Base-by-base conservation (phyloP, 1,284 basidiomycete species). In the Papiliotrema fonsecae region DNA sequence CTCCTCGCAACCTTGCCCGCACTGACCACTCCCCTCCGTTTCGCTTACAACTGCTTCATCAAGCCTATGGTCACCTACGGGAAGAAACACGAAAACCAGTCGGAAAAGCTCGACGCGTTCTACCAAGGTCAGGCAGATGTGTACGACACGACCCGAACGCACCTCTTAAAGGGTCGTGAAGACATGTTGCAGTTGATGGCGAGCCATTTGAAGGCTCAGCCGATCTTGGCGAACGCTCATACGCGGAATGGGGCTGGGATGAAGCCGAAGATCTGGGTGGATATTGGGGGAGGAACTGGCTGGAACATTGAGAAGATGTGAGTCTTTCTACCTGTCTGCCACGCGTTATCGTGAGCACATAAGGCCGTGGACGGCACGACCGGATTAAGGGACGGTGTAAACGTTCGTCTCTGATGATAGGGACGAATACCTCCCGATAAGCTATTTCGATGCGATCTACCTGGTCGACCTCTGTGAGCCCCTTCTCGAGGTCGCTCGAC, bases 211-310 rank as follows among this genome's bases (percentile, higher is more conserved):
- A 78, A 77, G 30, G 74, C 78, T 2, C 75, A 76, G 55, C 69
- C 74, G 28, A n/a, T n/a, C n/a, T n/a, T n/a, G n/a, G 53, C 54
- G 2, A 51, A 56, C 14, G 37, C 30, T 19, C 24, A 27, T 4
- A 16, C 31, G 30, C 30, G 38, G 19, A 47, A 51, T 4, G 46
- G 16, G n/a, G 21, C 34, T 9, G 48, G 47, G 14, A 36, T n/a
- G 5, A 64, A 74, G 55, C 65, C 62, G 25, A 63, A 58, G 40
- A 78, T 89, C 27, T 89, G 87, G 87, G 78, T 88, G 27, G 87
- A 88, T 67, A 82, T 89, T 49, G 87, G 87, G 9, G 87, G 87
- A 25, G 87, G 87, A 30, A 88, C 87, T 10, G 85, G 86, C 13
- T 84, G 85, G 77, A 89, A 88, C 70, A 84, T 89, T 57, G 87